A percentile compares a stretch with the other conserved stretches of the same genome.
These are phyloP conservation scores for Eragrostis nindensis DNA, from an alignment of 176 grass and related monocot species.

Conservation along the genomic window DNA sequence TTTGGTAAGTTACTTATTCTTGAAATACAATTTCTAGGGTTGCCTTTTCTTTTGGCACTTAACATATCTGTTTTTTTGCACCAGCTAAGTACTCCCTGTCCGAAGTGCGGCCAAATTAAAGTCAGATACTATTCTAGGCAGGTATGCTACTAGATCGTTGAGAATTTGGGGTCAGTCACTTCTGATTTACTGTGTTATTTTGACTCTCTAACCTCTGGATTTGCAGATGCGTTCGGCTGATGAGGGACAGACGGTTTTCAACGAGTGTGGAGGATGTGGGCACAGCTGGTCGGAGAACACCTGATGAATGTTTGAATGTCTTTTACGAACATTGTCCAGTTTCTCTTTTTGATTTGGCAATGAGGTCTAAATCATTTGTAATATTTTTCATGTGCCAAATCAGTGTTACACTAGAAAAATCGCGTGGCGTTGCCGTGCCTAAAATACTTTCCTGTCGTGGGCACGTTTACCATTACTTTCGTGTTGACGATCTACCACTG, in stretches of 20 bases:
- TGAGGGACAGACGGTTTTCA: constrained; percentile 77
- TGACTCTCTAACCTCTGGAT: constrained; percentile 1
- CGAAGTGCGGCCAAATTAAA: constrained; percentile 41
- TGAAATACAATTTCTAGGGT: background rate
- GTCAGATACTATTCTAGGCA: constrained; percentile 72
- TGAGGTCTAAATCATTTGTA: constrained; percentile 8
- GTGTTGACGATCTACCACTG: too few species aligned
- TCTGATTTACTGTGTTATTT: background rate
- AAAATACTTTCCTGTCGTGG: too few species aligned
- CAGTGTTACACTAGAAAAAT: too few species aligned
- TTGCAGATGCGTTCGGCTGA: constrained; percentile 80
- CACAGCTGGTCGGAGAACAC: constrained; percentile 51
- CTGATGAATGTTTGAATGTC: constrained; percentile 20
- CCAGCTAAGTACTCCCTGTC: constrained; percentile 56
- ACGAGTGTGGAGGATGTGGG: constrained; percentile 53
- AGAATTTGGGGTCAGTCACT: background rate
- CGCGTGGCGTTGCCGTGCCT: too few species aligned
- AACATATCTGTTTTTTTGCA: constrained; percentile 14
- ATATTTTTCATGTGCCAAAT: background rate
- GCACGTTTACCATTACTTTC: too few species aligned
- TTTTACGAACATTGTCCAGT: background rate
- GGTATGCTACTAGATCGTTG: constrained; percentile 43
- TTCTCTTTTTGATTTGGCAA: background rate
- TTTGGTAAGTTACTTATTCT: constrained; percentile 41
- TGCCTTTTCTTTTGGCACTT: background rate